Conservation (phyloP, 805 yeast species). For the Saccharomycopsis oosterbeekiorum region DNA sequence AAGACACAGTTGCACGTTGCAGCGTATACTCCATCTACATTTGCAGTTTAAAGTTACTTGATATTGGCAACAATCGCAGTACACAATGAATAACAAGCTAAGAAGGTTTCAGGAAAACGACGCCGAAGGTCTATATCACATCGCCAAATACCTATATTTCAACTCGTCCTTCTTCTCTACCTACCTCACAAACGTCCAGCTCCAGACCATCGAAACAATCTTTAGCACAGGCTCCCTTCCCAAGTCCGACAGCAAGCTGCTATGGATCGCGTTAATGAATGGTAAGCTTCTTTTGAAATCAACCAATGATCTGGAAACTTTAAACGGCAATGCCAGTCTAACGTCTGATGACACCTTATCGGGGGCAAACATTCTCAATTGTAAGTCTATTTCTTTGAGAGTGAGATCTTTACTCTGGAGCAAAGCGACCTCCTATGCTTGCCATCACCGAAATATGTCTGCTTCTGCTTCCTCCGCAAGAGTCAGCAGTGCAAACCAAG, state of each 20-base stretch:
- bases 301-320: constrained; percentile 24
- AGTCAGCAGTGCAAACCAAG: not conserved
- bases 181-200: constrained; percentile 12
- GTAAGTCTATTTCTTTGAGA: constrained; percentile 9
- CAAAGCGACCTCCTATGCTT: constrained; percentile 15
- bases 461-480: not conserved
- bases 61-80: no score
- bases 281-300: constrained; percentile 37
- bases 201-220: constrained; percentile 17
- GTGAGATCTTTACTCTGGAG: constrained; percentile 17
- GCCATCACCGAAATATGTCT: not conserved
- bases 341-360: not conserved
- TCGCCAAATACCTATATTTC: constrained; percentile 20
- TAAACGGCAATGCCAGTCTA: not conserved
- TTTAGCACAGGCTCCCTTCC: constrained; percentile 2
- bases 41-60: not conserved
- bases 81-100: constrained; percentile 17
- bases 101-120: constrained; percentile 24
- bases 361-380: constrained; percentile 4
- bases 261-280: constrained; percentile 11
- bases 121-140: constrained; percentile 20
- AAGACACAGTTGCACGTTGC: no score
- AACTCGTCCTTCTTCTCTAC: constrained; percentile 15
- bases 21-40: not conserved
- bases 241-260: not conserved